Conservation (phyloP, 1,139 yeast species). For the Kazachstania sp. region DNA sequence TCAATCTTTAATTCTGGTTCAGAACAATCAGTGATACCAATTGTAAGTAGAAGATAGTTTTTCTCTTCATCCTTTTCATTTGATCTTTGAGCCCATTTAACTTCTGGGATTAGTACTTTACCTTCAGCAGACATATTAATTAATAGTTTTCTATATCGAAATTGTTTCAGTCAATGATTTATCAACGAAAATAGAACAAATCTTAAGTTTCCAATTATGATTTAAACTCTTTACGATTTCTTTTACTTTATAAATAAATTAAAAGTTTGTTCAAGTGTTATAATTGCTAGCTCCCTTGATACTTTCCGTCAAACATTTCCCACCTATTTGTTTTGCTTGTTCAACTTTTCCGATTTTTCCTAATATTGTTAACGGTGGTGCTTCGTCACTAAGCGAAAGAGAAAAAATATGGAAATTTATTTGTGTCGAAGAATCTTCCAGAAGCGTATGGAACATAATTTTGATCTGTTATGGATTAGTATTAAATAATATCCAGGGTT, state of each 20-base stretch:
- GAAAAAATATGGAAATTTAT: not conserved
- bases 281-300: not conserved
- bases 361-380: too few species aligned
- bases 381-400: too few species aligned
- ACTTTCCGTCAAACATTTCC: not conserved
- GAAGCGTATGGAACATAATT: not conserved
- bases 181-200: too few species aligned
- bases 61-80: slow-evolving; percentile 58
- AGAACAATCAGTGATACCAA: slow-evolving; percentile 63
- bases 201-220: too few species aligned
- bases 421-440: not conserved
- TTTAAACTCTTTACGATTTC: too few species aligned
- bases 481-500: too few species aligned
- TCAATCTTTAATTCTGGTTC: slow-evolving; percentile 58
- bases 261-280: not conserved
- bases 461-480: too few species aligned
- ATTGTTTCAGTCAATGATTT: too few species aligned
- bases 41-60: slow-evolving; percentile 67
- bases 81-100: slow-evolving; percentile 96
- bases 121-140: slow-evolving; percentile 4
- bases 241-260: not conserved
- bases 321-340: not conserved
- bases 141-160: not conserved
- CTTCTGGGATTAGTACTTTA: slow-evolving; percentile 34
- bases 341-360: not conserved